phyloP scores from a whole-genome alignment of 2,329 filamentous ascomycete genomes.

The Cytospora chrysosperma region DNA sequence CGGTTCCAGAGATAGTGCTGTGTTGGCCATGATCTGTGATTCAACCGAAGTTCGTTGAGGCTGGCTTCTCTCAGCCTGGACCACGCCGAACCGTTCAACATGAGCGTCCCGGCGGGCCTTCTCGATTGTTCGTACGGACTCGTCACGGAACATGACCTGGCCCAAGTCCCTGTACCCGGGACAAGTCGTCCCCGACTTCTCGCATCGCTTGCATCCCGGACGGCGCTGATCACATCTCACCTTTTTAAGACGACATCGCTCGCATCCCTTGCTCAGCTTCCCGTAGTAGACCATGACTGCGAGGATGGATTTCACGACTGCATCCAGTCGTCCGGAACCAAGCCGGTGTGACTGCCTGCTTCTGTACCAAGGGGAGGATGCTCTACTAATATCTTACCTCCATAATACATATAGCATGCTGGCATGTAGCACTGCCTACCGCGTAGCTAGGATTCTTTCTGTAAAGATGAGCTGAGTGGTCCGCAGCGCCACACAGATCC shows the following conservation, averaged over 20 bases:
- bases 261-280: slow-evolving; percentile 29
- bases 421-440: background rate
- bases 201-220: slow-evolving; percentile 30
- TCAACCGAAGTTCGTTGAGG: background rate
- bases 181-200: slow-evolving; percentile 27
- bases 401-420: too few species aligned
- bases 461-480: background rate
- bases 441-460: background rate
- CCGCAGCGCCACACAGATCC: background rate
- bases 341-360: background rate
- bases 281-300: slow-evolving; percentile 29
- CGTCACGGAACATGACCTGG: slow-evolving; percentile 30
- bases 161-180: slow-evolving; percentile 30
- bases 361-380: too few species aligned
- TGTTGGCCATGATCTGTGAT: background rate
- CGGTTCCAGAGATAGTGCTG: background rate
- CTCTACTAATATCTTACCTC: too few species aligned
- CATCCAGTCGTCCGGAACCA: background rate
- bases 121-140: slow-evolving; percentile 27
- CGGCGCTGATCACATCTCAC: slow-evolving; percentile 32
- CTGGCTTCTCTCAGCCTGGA: background rate
- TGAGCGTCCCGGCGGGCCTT: slow-evolving; percentile 12
- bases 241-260: slow-evolving; percentile 31
- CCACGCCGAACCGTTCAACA: background rate
- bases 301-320: background rate